Evolutionary conservation across 257 asterid species (phyloP).

Genomic region (Thymus quinquecostatus): DNA sequence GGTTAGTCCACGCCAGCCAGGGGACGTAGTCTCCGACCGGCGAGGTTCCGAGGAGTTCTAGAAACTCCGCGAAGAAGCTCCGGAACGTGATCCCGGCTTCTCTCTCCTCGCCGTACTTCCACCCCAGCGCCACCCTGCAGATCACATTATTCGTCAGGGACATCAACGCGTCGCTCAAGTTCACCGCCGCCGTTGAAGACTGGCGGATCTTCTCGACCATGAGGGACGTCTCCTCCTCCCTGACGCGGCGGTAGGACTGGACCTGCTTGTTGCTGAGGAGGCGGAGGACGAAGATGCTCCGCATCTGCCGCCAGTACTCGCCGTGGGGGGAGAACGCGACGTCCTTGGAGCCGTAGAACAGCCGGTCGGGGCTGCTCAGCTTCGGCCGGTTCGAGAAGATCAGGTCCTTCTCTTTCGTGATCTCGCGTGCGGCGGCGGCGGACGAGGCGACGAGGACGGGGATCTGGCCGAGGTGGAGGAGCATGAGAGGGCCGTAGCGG

Average conservation of each 20-base stretch:
- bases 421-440: conserved; percentile 38
- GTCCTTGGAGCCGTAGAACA: neutral
- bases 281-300: neutral
- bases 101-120: neutral
- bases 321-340: neutral
- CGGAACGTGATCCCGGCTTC: neutral
- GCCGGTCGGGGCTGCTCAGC: neutral
- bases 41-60: neutral
- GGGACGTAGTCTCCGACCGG: neutral
- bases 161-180: conserved; percentile 39
- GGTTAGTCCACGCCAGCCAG: neutral
- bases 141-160: conserved; percentile 39
- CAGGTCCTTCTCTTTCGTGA: conserved; percentile 33
- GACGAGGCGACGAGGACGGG: conserved; percentile 56
- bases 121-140: conserved; percentile 49
- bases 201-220: conserved; percentile 43
- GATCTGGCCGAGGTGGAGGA: conserved; percentile 45
- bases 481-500: conserved; percentile 48
- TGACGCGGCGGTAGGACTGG: conserved; percentile 34
- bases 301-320: conserved; percentile 7
- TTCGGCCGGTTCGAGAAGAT: neutral
- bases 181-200: conserved; percentile 21
- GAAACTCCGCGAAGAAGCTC: neutral
- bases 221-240: conserved; percentile 48
- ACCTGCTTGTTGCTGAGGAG: conserved; percentile 52